Evolutionary conservation across 768 basidiomycete genomes (phyloP).

Genomic region (Cantharellus anzutake): DNA sequence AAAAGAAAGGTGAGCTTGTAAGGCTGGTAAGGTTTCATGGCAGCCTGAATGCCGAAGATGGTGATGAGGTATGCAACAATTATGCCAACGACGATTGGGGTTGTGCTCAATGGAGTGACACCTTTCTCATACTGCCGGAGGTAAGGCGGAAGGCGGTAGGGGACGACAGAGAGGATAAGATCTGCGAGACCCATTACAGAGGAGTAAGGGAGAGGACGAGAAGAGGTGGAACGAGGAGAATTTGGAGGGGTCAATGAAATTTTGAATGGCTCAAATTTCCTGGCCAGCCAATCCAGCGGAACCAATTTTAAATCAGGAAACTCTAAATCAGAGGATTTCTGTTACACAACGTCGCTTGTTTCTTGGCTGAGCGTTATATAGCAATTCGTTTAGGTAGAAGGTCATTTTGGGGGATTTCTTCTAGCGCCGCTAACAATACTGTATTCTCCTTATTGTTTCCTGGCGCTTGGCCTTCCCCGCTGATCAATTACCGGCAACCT

Average conservation of each 20-base stretch:
- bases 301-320: no score
- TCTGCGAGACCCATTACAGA: neutral
- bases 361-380: neutral
- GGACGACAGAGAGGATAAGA: neutral
- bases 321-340: no score
- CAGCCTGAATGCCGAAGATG: conserved; percentile 67
- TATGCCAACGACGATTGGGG: conserved; percentile 43
- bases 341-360: no score
- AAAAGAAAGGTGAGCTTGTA: conserved; percentile 67
- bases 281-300: no score
- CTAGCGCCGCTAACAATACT: neutral
- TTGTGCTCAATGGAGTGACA: conserved; percentile 62
- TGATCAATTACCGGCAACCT: no score
- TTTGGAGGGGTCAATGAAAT: neutral
- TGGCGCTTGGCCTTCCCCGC: no score
- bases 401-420: neutral
- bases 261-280: no score
- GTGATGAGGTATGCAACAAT: conserved; percentile 68
- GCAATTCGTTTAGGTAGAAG: neutral
- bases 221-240: neutral
- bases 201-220: neutral
- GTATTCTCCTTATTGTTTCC: neutral
- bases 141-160: conserved; percentile 27
- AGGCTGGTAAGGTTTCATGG: conserved; percentile 65
- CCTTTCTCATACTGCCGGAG: conserved; percentile 46